phyloP scores from a whole-genome alignment of 2,329 filamentous ascomycete species.

The Rutstroemia sp. region DNA sequence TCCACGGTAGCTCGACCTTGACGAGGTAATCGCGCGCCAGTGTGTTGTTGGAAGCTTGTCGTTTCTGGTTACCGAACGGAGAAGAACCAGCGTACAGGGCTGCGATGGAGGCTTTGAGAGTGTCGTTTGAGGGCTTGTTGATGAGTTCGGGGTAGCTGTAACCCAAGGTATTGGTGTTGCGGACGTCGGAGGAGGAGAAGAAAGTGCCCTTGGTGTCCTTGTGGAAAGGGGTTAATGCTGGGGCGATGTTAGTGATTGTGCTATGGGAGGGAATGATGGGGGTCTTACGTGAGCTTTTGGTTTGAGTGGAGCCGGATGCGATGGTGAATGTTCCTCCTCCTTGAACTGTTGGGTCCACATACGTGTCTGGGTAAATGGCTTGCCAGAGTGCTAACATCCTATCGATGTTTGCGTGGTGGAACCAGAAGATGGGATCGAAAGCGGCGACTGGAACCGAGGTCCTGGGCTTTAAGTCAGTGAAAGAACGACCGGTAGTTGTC shows the following conservation, averaged over 20 bases:
- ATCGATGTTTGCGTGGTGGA: constrained; percentile 52
- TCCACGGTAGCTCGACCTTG: constrained; percentile 27
- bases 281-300: constrained; percentile 2
- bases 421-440: constrained; percentile 58
- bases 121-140: neutral
- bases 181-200: constrained; percentile 2
- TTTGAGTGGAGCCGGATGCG: constrained; percentile 22
- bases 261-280: too few relatives aligned
- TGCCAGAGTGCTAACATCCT: constrained; percentile 72
- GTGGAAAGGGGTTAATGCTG: constrained; percentile 55
- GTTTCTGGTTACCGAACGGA: neutral
- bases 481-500: too few relatives aligned
- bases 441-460: constrained; percentile 57
- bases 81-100: neutral
- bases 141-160: constrained; percentile 62
- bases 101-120: constrained; percentile 6
- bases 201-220: constrained; percentile 25
- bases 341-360: constrained; percentile 49
- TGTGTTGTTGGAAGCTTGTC: neutral
- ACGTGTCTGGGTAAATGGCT: constrained; percentile 58
- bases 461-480: neutral
- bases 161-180: constrained; percentile 41
- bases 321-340: constrained; percentile 53
- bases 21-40: constrained; percentile 28
- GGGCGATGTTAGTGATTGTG: constrained; percentile 39